phyloP scores from a whole-genome alignment of 2,329 filamentous ascomycete genomes.

The Curvularia eragrostidis region DNA sequence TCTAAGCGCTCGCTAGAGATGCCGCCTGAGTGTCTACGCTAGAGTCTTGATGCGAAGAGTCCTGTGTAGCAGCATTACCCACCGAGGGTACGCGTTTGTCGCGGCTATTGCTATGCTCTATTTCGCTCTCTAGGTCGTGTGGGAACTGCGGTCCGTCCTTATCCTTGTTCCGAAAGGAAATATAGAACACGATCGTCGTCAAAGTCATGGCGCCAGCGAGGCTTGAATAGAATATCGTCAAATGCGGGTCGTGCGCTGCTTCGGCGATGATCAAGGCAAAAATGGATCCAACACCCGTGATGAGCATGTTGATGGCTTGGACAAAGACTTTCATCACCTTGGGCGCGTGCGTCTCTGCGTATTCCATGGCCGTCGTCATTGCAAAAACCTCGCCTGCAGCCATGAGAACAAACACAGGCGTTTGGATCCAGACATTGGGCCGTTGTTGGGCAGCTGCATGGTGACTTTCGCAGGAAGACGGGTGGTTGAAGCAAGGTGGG shows the following conservation, averaged over 20 bases:
- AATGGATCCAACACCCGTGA: conserved; percentile 41
- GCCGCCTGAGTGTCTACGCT: neutral
- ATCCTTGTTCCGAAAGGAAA: conserved; percentile 36
- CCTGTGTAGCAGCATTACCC: neutral
- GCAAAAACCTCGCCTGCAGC: conserved; percentile 54
- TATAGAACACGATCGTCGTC: conserved; percentile 34
- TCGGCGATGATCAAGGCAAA: conserved; percentile 43
- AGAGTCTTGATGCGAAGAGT: neutral
- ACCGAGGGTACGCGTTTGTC: neutral
- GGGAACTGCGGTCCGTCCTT: neutral
- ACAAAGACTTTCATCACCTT: conserved; percentile 51
- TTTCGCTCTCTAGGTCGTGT: neutral
- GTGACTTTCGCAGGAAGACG: conserved; percentile 43
- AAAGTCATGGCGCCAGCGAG: conserved; percentile 33
- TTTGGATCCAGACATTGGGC: conserved; percentile 52
- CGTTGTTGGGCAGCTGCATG: conserved; percentile 32
- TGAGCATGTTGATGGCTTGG: conserved; percentile 45
- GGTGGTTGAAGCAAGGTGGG: conserved; percentile 40
- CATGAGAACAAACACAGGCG: conserved; percentile 51
- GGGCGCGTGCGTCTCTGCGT: conserved; percentile 54
- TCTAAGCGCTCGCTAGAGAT: neutral
- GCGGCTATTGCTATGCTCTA: neutral
- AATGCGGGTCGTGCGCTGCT: conserved; percentile 39
- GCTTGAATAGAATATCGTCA: conserved; percentile 38
- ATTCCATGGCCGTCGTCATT: conserved; percentile 53